Conservation (phyloP, 2,329 filamentous ascomycete species). For the Arthrobotrys entomopaga region DNA sequence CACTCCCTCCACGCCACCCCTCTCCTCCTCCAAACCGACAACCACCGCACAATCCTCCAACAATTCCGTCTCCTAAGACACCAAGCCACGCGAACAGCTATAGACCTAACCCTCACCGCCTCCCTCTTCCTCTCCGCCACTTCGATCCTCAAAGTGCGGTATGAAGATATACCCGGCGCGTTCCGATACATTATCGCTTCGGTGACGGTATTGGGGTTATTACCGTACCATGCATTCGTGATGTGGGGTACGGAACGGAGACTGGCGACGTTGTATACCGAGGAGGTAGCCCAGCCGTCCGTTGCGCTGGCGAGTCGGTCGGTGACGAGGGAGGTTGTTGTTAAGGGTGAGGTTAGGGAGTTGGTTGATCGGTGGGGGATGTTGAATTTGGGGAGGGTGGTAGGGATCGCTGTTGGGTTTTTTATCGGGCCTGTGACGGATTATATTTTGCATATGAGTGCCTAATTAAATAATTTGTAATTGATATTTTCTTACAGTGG, state of each 20-base stretch:
- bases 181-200: conserved; percentile 20
- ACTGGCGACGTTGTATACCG: conserved; percentile 27
- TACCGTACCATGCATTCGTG: conserved; percentile 26
- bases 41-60: conserved; percentile 34
- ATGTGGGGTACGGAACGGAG: conserved; percentile 39
- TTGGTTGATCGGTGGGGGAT: conserved; percentile 49
- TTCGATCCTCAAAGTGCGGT: neutral
- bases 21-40: conserved; percentile 24
- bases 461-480: too few species aligned
- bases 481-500: too few species aligned
- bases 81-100: neutral
- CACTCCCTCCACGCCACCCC: conserved; percentile 33
- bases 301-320: neutral
- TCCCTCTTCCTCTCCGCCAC: conserved; percentile 15
- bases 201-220: neutral
- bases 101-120: conserved; percentile 4
- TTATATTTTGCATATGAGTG: neutral
- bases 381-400: conserved; percentile 37
- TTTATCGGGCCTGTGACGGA: conserved; percentile 8
- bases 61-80: conserved; percentile 21
- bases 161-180: neutral
- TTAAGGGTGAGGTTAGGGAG: conserved; percentile 38
- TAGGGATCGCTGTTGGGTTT: conserved; percentile 8
- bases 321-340: conserved; percentile 24
- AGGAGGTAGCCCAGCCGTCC: conserved; percentile 17